Conservation (phyloP, 2,329 filamentous ascomycete genomes). For the Ophiostoma perfectum region DNA sequence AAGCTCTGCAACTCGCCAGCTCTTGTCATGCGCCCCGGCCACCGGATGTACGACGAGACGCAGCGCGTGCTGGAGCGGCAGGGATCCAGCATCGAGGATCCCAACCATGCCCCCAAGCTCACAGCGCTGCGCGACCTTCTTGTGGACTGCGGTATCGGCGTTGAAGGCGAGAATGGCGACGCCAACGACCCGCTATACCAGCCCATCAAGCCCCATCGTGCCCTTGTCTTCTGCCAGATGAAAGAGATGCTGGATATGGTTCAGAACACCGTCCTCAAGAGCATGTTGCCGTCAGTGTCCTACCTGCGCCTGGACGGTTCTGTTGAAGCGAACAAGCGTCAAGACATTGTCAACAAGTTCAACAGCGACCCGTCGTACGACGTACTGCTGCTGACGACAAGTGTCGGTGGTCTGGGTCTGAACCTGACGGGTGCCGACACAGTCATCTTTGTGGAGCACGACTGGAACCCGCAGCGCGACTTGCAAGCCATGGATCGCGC, state of each 20-base stretch:
- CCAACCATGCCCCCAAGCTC: constrained; percentile 85
- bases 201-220: constrained; percentile 92
- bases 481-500: constrained; percentile 98
- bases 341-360: constrained; percentile 98
- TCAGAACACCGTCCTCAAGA: constrained; percentile 84
- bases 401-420: constrained; percentile 86
- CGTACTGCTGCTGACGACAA: constrained; percentile 86
- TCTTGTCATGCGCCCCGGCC: constrained; percentile 89
- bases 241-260: constrained; percentile 99
- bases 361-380: constrained; percentile 97
- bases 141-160: constrained; percentile 97
- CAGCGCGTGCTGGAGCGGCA: constrained; percentile 73
- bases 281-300: constrained; percentile 85
- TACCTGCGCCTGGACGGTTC: constrained; percentile 90
- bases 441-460: constrained; percentile 98
- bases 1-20: constrained; percentile 98
- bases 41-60: constrained; percentile 83
- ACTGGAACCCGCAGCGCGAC: constrained; percentile 99
- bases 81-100: constrained; percentile 76
- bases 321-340: constrained; percentile 86
- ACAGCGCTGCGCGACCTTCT: constrained; percentile 83
- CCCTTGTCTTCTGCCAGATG: constrained; percentile 98
- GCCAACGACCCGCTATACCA: constrained; percentile 58
- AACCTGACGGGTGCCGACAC: constrained; percentile 97
- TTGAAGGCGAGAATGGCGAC: constrained; percentile 58